Evolutionary conservation across 2,329 filamentous ascomycete species (phyloP), one percentile per base, ranked within the genome.

Genomic region (Elsinoe perseae): DNA sequence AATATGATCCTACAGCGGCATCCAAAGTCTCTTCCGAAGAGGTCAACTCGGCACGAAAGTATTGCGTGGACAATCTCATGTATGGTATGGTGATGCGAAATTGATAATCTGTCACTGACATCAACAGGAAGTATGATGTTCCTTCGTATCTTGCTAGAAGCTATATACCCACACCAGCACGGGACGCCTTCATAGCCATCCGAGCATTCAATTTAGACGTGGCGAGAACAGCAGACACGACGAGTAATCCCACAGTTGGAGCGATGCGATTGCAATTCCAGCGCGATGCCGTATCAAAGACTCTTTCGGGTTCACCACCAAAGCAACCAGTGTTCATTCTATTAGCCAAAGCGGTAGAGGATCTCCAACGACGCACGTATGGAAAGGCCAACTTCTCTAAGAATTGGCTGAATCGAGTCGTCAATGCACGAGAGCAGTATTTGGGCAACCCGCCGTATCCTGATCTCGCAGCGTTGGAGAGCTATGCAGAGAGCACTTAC

Each of bases 261-360:
- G 79, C 85, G 54, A 83, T 97, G 78, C 89, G 93, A 61, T 85
- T 95, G 72, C 89, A 95, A 70, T 97, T 97, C 76, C 97, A 93
- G 88, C 83, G 88, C 50, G 91, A 97, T 64, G 83, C 88, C 3
- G 76, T 98, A 53, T 80, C 85, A 55, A 84, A 85, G 59, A 86
- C 88, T 1, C 86, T 96, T 59, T 79, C 85, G 1, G 87, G 86
- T 28, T 76, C 77, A 0, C 91, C 93, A 1, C 90, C 91, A 1
- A 89, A 90, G 65, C 91, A 98, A 69, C 93, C 93, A 20, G 88
- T 96, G 40, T 92, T 91, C 58, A 81, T 95, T 27, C 77, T 97
- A 4, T 78, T 98, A 1, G 80, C 89, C 60, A 81, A 84, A 57
- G 86, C 86, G 20, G 79, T 95, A 14, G 76, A 80, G 5, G 79